Evolutionary conservation across 2,329 filamentous ascomycete species (phyloP), one percentile per base, ranked within the genome.

Genomic region (Scolecobasidium constrictum): DNA sequence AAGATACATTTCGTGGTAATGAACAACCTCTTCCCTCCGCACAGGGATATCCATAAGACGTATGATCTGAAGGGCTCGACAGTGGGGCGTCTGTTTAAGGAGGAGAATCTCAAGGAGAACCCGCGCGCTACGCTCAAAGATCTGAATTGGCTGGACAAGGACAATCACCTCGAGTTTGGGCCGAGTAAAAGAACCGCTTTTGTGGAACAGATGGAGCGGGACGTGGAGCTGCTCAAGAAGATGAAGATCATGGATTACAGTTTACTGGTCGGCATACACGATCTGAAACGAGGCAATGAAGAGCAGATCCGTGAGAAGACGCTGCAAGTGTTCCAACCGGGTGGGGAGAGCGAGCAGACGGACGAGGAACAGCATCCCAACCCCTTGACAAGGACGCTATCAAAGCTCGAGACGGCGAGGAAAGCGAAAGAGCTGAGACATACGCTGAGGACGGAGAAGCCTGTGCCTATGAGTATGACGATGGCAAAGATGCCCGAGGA

Each of bases 1-100:
- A 98, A 98, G 67, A 95, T 96, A 43, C 92, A 98, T 63, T 98
- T 98, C 54, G 92, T 98, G 47, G 88, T 98, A 58, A 98, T 98
- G 92, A 98, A 98, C 70, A 98, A 98, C 61, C 75, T 98, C 13
- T 98, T 98, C 57, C 92, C 92, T 11, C 90, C 92, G 5, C 92
- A 98, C 65, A 78, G 90, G 52, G 92, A 98, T 61, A 96, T 98
- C 47, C 92, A 98, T 65, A 80, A 86, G 56, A 98, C 88, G 3
- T 98, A 94, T 56, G 92, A 98, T 61, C 64, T 98, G 52, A 98
- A 98, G 65, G 92, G 92, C 6, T 96, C 92, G 5, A 96, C 90
- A 1, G 78, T 96, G 51, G 92, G 92, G 12, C 78, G 92, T 57
- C 86, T 96, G 60, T 90, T 92, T 60, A 82, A 71, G 53, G 92